Evolutionary conservation across 306 rosid genomes (phyloP).

Genomic region (Luffa aegyptiaca): DNA sequence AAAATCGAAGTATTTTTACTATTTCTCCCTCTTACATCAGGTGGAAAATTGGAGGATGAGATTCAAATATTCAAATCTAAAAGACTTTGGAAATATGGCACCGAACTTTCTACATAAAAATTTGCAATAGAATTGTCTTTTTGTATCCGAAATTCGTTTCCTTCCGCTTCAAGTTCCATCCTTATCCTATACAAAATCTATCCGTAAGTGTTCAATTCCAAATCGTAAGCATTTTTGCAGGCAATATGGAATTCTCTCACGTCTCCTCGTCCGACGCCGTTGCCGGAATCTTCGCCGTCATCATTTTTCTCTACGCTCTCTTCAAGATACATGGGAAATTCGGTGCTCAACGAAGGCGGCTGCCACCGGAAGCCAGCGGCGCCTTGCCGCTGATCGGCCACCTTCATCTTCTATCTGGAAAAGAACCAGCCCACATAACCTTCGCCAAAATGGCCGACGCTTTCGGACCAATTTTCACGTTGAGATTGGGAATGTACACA

Average conservation of each 20-base stretch:
- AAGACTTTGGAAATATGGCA: too few species aligned
- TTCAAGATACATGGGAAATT: background rate
- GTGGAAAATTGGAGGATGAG: too few species aligned
- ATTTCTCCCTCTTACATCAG: too few species aligned
- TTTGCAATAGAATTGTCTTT: too few species aligned
- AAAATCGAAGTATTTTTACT: too few species aligned
- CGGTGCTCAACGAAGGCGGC: background rate
- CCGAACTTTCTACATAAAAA: too few species aligned
- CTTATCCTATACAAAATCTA: background rate
- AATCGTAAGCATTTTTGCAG: background rate
- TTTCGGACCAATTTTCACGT: conserved; percentile 15
- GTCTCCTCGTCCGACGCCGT: background rate
- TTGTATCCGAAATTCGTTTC: too few species aligned
- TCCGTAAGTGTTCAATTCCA: background rate
- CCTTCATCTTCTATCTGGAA: background rate
- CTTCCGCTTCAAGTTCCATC: too few species aligned
- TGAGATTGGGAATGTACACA: conserved; percentile 5
- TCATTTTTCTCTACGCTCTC: background rate
- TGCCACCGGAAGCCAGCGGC: background rate
- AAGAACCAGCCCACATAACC: conserved; percentile 10
- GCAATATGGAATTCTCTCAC: background rate
- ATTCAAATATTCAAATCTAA: too few species aligned
- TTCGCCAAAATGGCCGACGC: conserved; percentile 22
- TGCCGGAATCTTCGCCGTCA: background rate
- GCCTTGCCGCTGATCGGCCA: background rate